These are phyloP conservation scores for Xylaria polymorpha DNA, from an alignment of 2,329 filamentous ascomycete species.

Conservation along the genomic window DNA sequence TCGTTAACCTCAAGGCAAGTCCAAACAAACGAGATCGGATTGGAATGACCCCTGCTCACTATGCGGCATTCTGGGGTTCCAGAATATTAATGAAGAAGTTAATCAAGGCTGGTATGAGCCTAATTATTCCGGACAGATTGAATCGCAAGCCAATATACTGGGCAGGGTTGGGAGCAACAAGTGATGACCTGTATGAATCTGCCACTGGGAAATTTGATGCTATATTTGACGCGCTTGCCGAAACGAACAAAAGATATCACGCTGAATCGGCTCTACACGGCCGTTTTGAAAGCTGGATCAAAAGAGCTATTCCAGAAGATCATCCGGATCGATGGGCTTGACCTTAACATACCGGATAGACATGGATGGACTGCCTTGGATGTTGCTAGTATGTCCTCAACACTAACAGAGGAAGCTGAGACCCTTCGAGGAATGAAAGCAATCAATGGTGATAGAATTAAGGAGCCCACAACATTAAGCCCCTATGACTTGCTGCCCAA, in stretches of 20 bases:
- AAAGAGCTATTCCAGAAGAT: background rate
- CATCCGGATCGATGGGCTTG: background rate
- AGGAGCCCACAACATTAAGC: background rate
- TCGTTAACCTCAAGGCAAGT: background rate
- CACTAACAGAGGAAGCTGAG: background rate
- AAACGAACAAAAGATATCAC: too few species aligned
- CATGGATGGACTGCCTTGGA: background rate
- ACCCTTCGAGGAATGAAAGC: background rate
- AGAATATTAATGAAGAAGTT: background rate
- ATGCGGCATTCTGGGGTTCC: slow-evolving; percentile 1
- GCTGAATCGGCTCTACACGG: background rate
- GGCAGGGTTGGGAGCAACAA: background rate
- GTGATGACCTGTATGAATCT: background rate
- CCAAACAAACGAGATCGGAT: background rate
- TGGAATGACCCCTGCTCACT: background rate
- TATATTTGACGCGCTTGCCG: background rate
- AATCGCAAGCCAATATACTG: background rate
- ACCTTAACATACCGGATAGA: background rate
- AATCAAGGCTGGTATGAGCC: background rate
- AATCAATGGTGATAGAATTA: background rate
- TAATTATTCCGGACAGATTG: background rate
- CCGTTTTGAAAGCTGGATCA: background rate
- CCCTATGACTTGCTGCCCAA: background rate
- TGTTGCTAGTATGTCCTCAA: background rate
- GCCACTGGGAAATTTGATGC: background rate